Evolutionary conservation across 176 grass and related monocot genomes (phyloP), one percentile per base, ranked within the genome.

Genomic region (Aegilops bicornis): DNA sequence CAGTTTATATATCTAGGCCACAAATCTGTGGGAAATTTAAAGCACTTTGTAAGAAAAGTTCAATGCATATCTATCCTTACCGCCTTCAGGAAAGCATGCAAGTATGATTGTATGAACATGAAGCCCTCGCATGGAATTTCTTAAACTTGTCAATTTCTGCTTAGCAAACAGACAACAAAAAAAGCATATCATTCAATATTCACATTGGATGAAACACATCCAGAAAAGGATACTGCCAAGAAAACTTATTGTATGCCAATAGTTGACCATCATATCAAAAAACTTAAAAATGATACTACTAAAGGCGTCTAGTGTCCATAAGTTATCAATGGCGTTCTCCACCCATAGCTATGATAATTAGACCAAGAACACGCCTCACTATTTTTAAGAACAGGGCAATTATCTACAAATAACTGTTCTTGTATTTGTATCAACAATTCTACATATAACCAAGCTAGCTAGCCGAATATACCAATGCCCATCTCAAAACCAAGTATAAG

Each of bases 121-220:
- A 58, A 79, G 63, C 82, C 62, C 85, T 86, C 83, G 66, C 73
- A 69, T 43, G 86, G 80, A 87, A 76, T 90, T 90, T 88, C 83
- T 80, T 93, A 90, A 82, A 93, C 82, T 88, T 93, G 84, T 77
- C 83, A 86, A 47, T 82, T 90, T 93, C 91, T 93, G 91, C 83
- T 93, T 90, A 88, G 88, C 86, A 93, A 93, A 88, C 67, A 93
- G 69, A 91, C 76, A 87, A 83, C 76, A 87, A 91, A 19, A 82
- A 69, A 80, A 89, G 40, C 37, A 90, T 60, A 85, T 81, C 62
- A 84, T 89, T 90, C 67, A 81, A 93, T 65, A 79, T 64, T 85
- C 78, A 82, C 81, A 35, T 29, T 35, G 85, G 32, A 27, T 73
- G 61, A 56, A 68, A 59, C 27, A 76, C 59, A 86, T 78, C 74